Evolutionary conservation across 768 basidiomycete genomes (phyloP), one percentile per base, ranked within the genome.

Genomic region (Brasilioporus rufonigricans): DNA sequence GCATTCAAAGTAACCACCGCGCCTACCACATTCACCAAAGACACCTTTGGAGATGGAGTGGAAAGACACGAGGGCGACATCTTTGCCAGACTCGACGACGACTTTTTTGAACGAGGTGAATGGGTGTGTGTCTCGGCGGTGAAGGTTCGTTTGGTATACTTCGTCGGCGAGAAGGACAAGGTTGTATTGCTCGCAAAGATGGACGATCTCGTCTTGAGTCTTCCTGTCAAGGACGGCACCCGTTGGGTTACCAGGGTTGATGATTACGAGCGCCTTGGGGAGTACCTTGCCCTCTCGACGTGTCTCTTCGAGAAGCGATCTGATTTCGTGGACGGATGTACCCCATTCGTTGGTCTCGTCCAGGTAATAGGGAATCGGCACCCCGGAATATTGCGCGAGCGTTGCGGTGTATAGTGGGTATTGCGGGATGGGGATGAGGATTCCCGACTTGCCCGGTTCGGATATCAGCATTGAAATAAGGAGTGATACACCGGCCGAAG

Each of bases 171-270:
- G 82, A 48, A 99, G 83, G 21, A 96, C 88, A 53, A 99, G 84
- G 8, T 77, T 76, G 73, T 98, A 77, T 61, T 89, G 78, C 67
- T 94, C 90, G 73, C 93, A 96, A 11, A 98, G 72, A 26, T 83
- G 73, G n/a, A 97, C 84, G 53, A 99, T 80, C 46, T 80, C 74
- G 53, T 79, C 75, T 78, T 93, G 90, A 21, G 89, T 90, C 27
- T 71, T 60, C 54, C 82, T 77, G 59, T 85, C 81, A 12, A 99
- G 81, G 48, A 96, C 79, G 5, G 87, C 83, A 39, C 96, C 97
- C 0, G 97, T 98, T 21, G 97, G 96, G 75, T 98, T 99, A 23
- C 96, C 96, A 0, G 96, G 96, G 76, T 99, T 99, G 79, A 99
- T 98, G 65, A 99, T 83, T 58, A 98, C 96, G 53, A 99, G 82